Evolutionary conservation across 495 filamentous ascomycete species (phyloP), one percentile per base, ranked within the genome.

Genomic region (Arthonia radiata): DNA sequence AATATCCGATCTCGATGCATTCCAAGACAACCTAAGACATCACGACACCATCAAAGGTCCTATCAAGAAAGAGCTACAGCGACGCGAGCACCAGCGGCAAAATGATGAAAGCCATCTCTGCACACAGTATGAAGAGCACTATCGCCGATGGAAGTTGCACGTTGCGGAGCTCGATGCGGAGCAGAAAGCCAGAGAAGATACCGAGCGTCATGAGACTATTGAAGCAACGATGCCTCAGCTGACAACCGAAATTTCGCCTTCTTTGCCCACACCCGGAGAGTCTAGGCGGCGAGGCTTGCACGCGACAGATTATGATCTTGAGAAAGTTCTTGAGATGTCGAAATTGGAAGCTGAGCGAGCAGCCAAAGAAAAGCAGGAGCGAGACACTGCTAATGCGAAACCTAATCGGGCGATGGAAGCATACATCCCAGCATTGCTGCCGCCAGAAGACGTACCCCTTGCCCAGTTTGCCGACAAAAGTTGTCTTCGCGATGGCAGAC

Each of bases 321-420:
- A 83, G 36, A 62, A 62, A 26, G 74, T 71, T 3, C 44, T 93
- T 3, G 64, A 73, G 31, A 68, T 76, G 32, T 89, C 79, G 2
- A 62, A n/a, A n/a, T n/a, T 71, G 28, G 67, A 67, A 22, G 74
- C 70, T 21, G 72, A 65, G n/a, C 67, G 67, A 36, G 67, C 81
- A 40, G 69, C 67, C 37, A 51, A 70, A 24, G 74, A 77, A 31
- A 59, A 66, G 26, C 66, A 71, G 30, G 57, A 70, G 15, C 62
- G 64, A 10, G 67, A 67, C 33, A 59, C 67, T 3, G 35, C 25
- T 17, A 70, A 71, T 32, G 70, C 74, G 17, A 68, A 68, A 24
- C 61, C 73, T 23, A 77, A 83, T 35, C 65, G 65, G 23, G 69
- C 69, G 1, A 79, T 78, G 38, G 86, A 97, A 48, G 86, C 86